A percentile compares a stretch with the other conserved stretches of the same genome.
These are phyloP conservation scores for Oehlia diaphana DNA, from an alignment of 192 early-diverging fungal species.

Conservation along the genomic window DNA sequence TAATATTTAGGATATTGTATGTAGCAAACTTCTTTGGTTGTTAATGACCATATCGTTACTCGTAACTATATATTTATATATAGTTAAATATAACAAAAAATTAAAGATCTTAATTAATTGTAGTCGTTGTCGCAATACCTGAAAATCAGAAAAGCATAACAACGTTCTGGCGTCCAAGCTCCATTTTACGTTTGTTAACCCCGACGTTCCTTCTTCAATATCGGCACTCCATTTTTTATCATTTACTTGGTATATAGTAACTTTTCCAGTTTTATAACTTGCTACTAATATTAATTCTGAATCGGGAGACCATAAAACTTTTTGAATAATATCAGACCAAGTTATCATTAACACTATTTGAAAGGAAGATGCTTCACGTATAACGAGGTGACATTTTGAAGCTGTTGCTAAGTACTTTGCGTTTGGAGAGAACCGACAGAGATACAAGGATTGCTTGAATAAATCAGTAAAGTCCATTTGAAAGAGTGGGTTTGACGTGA, in stretches of 20 bases:
- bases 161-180: slow-evolving; percentile 11
- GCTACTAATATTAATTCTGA: slow-evolving; percentile 59
- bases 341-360: slow-evolving; percentile 51
- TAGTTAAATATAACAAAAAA: neutral
- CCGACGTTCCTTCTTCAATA: slow-evolving; percentile 53
- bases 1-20: slow-evolving; percentile 71
- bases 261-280: slow-evolving; percentile 42
- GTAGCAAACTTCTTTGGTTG: slow-evolving; percentile 51
- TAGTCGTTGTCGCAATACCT: neutral
- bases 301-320: slow-evolving; percentile 67
- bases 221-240: slow-evolving; percentile 58
- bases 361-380: slow-evolving; percentile 67
- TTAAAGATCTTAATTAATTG: slow-evolving; percentile 23
- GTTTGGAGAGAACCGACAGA: slow-evolving; percentile 63
- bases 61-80: slow-evolving; percentile 43
- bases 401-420: slow-evolving; percentile 69
- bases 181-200: slow-evolving; percentile 37
- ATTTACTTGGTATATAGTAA: slow-evolving; percentile 59
- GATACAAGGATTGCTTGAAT: slow-evolving; percentile 61
- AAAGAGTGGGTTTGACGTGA: neutral
- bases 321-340: slow-evolving; percentile 29
- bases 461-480: slow-evolving; percentile 67
- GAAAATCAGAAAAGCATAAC: slow-evolving; percentile 29
- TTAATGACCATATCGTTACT: slow-evolving; percentile 68
- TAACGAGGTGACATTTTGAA: slow-evolving; percentile 62